A percentile compares a stretch with the other conserved stretches of the same genome.
Conservation (phyloP, 176 grass and related monocot genomes). For the Ananas comosus region DNA sequence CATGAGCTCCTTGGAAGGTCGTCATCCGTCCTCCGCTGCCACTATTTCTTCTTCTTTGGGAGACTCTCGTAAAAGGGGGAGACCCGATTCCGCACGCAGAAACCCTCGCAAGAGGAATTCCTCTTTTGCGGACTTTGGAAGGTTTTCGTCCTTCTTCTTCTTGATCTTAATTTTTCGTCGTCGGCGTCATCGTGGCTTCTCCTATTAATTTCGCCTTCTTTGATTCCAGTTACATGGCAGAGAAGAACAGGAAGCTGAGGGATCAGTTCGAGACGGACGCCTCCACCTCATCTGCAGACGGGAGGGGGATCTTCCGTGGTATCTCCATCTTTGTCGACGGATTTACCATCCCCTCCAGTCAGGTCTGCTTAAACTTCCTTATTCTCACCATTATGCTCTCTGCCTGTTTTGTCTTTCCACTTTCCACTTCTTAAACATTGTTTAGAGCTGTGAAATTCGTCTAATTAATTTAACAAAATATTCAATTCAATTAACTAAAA, state of each 20-base stretch:
- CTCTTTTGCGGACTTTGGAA: slow-evolving; percentile 31
- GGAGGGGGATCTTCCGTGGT: slow-evolving; percentile 36
- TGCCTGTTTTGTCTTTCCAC: background rate
- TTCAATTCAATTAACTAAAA: background rate
- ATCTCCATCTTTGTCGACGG: slow-evolving; percentile 68
- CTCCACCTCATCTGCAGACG: background rate
- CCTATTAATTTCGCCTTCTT: background rate
- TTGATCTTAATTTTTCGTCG: background rate
- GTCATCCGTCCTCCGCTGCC: background rate
- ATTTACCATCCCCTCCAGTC: slow-evolving; percentile 49
- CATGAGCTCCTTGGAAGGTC: background rate
- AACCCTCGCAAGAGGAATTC: slow-evolving; percentile 22
- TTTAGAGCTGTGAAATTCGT: background rate
- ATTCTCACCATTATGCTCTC: background rate
- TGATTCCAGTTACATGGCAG: slow-evolving; percentile 29
- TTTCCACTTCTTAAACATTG: no score
- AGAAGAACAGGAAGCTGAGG: slow-evolving; percentile 36
- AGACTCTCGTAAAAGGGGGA: slow-evolving; percentile 12
- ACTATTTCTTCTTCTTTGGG: slow-evolving; percentile 16
- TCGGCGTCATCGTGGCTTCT: background rate
- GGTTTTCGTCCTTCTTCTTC: slow-evolving; percentile 4
- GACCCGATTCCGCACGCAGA: slow-evolving; percentile 10
- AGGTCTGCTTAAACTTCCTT: slow-evolving; percentile 20
- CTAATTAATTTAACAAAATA: background rate
- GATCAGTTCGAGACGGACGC: slow-evolving; percentile 40